Evolutionary conservation across 345 rosid genomes (phyloP).

Genomic region (Corchorus olitorius): DNA sequence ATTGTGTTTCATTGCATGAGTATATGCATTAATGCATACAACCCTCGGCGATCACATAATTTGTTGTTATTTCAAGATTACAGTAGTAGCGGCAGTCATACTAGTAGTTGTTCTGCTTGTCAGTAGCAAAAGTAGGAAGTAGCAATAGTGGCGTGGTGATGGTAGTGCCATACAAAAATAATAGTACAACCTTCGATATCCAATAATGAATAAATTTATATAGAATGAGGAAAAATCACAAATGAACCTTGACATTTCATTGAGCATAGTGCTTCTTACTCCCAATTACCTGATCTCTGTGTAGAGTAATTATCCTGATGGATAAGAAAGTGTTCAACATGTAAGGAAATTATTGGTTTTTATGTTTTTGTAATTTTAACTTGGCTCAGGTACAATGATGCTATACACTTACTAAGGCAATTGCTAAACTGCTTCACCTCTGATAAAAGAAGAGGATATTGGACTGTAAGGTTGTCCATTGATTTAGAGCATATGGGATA

Average conservation of each 20-base stretch:
- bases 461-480: constrained; percentile 87
- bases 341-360: background rate
- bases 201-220: background rate
- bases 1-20: background rate
- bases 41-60: background rate
- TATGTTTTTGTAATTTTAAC: background rate
- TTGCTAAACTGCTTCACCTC: constrained; percentile 60
- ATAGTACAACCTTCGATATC: background rate
- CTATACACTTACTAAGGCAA: constrained; percentile 54
- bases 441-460: constrained; percentile 89
- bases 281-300: constrained; percentile 7
- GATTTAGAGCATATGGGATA: constrained; percentile 82
- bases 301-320: background rate
- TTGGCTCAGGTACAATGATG: constrained; percentile 62
- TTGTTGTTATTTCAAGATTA: background rate
- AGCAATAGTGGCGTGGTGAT: background rate
- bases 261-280: background rate
- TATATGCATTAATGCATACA: background rate
- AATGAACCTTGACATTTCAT: background rate
- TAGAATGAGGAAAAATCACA: background rate
- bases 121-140: background rate
- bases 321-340: background rate
- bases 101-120: background rate
- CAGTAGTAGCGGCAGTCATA: background rate
- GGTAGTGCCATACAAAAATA: background rate